A percentile compares a stretch with the other conserved stretches of the same genome.
phyloP scores from a whole-genome alignment of 148 eudicot genomes.

The Nyssa sinensis region DNA sequence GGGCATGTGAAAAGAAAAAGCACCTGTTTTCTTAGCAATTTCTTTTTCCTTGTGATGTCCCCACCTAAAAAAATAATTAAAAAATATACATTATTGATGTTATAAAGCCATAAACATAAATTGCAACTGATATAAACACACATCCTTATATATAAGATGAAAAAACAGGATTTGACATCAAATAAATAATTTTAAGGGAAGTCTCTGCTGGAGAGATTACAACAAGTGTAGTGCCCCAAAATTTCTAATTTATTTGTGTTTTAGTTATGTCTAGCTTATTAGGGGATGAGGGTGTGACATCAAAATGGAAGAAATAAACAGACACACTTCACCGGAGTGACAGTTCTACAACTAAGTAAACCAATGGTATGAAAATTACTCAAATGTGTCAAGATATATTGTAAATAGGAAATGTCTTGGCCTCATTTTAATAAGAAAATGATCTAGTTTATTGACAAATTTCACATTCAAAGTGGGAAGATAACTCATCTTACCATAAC shows the following conservation, averaged over 20 bases:
- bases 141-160: too few relatives aligned
- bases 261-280: too few relatives aligned
- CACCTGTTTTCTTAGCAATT: conserved; percentile 92
- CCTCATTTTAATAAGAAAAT: neutral
- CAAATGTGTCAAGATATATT: too few relatives aligned
- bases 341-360: too few relatives aligned
- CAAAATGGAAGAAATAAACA: neutral
- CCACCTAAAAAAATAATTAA: conserved; percentile 59
- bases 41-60: conserved; percentile 93
- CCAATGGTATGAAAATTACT: too few relatives aligned
- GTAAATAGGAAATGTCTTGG: neutral
- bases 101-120: neutral
- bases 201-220: too few relatives aligned
- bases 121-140: conserved; percentile 8
- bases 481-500: conserved; percentile 66
- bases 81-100: neutral
- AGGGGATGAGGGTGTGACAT: too few relatives aligned
- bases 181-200: too few relatives aligned
- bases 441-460: neutral
- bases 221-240: too few relatives aligned
- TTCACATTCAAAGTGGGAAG: neutral
- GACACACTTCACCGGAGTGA: neutral
- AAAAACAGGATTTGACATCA: too few relatives aligned
- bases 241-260: too few relatives aligned
- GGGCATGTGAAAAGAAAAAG: neutral